These are phyloP conservation scores for Dothidotthia symphoricarpi DNA, from an alignment of 2,329 filamentous ascomycete species.

Conservation along the genomic window DNA sequence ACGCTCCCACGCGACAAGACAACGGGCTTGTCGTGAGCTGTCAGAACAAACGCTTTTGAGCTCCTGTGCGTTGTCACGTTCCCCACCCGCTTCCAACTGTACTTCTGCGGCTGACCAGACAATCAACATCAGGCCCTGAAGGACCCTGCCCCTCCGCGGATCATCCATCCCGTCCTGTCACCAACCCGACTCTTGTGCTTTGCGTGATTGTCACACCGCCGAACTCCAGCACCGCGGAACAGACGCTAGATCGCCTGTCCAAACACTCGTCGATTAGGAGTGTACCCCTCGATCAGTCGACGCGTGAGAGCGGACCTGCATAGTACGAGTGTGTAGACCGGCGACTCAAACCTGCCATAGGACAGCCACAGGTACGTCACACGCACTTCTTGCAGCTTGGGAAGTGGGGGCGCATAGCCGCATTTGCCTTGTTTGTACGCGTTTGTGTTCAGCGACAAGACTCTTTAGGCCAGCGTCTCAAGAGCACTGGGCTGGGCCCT, in stretches of 20 bases:
- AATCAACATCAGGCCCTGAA: slow-evolving; percentile 14
- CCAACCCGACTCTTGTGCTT: slow-evolving; percentile 4
- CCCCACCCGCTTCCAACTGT: neutral
- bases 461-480: slow-evolving; percentile 13
- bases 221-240: slow-evolving; percentile 4
- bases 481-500: slow-evolving; percentile 25
- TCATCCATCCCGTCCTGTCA: slow-evolving; percentile 9
- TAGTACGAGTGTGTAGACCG: slow-evolving; percentile 2
- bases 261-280: slow-evolving; percentile 7
- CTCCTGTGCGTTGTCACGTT: slow-evolving; percentile 11
- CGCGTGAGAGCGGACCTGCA: slow-evolving; percentile 7
- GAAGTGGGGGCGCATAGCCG: slow-evolving; percentile 8
- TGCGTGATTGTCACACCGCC: slow-evolving; percentile 7
- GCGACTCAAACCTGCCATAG: slow-evolving; percentile 3
- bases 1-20: slow-evolving; percentile 18
- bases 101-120: slow-evolving; percentile 17
- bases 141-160: slow-evolving; percentile 15
- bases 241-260: slow-evolving; percentile 6
- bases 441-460: slow-evolving; percentile 5
- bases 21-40: slow-evolving; percentile 4
- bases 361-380: slow-evolving; percentile 6
- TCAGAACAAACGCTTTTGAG: slow-evolving; percentile 3
- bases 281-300: slow-evolving; percentile 12
- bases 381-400: neutral
- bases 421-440: slow-evolving; percentile 4